Conservation (phyloP, 2,329 filamentous ascomycete genomes). For the Aspergillus flavus region DNA sequence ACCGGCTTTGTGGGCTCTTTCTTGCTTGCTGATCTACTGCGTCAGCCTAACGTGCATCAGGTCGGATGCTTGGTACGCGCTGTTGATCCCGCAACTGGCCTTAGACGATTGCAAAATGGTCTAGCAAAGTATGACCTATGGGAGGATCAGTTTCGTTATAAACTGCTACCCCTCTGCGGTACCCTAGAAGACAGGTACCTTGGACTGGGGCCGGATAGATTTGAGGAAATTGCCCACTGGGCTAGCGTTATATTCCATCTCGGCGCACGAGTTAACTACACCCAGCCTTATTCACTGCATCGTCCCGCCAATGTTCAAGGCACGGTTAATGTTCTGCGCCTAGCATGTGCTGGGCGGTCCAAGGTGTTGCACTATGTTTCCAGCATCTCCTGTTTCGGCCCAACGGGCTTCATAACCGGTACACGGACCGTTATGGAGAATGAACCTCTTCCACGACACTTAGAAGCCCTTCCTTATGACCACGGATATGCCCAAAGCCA, state of each 20-base stretch:
- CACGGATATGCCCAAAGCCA: constrained; percentile 87
- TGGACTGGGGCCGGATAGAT: constrained; percentile 30
- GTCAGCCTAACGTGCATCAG: constrained; percentile 52
- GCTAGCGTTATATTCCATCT: constrained; percentile 77
- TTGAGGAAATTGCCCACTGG: constrained; percentile 53
- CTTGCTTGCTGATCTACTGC: constrained; percentile 69
- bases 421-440: constrained; percentile 22
- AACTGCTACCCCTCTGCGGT: constrained; percentile 45
- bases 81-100: constrained; percentile 47
- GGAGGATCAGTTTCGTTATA: constrained; percentile 2
- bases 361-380: constrained; percentile 30
- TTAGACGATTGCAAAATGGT: constrained; percentile 9
- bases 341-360: constrained; percentile 57
- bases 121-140: constrained; percentile 16
- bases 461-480: constrained; percentile 49
- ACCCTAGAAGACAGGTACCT: constrained; percentile 69
- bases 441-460: constrained; percentile 20
- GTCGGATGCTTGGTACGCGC: constrained; percentile 74
- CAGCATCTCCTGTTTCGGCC: constrained; percentile 27
- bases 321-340: constrained; percentile 69
- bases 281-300: constrained; percentile 70
- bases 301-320: constrained; percentile 71
- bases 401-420: constrained; percentile 26
- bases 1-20: constrained; percentile 83
- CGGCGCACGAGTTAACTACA: constrained; percentile 74